Evolutionary conservation across 768 basidiomycete genomes (phyloP).

Genomic region (Lyophyllum atratum): DNA sequence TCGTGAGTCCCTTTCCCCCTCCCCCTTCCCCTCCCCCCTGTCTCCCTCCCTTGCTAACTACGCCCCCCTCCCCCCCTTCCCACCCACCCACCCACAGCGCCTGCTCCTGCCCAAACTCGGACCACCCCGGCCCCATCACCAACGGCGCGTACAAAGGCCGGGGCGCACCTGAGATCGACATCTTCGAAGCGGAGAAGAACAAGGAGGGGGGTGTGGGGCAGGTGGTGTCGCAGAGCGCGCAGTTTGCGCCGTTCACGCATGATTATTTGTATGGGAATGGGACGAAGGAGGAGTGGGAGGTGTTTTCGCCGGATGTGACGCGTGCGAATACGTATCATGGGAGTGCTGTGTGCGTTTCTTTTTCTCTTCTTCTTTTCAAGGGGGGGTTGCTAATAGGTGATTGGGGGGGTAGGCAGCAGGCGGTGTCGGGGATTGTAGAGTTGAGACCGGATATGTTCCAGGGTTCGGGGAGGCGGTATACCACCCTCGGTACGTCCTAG

Average conservation of each 20-base stretch:
- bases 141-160: slow-evolving; percentile 46
- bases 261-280: slow-evolving; percentile 40
- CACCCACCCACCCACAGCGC: slow-evolving; percentile 39
- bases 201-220: slow-evolving; percentile 47
- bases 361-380: not conserved
- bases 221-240: slow-evolving; percentile 73
- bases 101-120: slow-evolving; percentile 74
- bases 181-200: slow-evolving; percentile 76
- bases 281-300: slow-evolving; percentile 31
- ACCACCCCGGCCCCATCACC: slow-evolving; percentile 72
- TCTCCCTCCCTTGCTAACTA: no score
- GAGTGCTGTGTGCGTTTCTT: slow-evolving; percentile 40
- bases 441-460: slow-evolving; percentile 37
- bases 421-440: slow-evolving; percentile 47
- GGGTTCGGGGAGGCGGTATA: slow-evolving; percentile 12
- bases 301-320: slow-evolving; percentile 33
- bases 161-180: slow-evolving; percentile 81
- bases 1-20: slow-evolving; percentile 61
- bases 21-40: not conserved
- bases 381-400: slow-evolving; percentile 3
- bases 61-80: not conserved
- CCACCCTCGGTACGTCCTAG: slow-evolving; percentile 2
- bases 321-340: slow-evolving; percentile 46
- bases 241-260: slow-evolving; percentile 60
- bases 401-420: slow-evolving; percentile 41